Base-by-base conservation (phyloP, 495 filamentous ascomycete genomes). In the Talaromyces proteolyticus region DNA sequence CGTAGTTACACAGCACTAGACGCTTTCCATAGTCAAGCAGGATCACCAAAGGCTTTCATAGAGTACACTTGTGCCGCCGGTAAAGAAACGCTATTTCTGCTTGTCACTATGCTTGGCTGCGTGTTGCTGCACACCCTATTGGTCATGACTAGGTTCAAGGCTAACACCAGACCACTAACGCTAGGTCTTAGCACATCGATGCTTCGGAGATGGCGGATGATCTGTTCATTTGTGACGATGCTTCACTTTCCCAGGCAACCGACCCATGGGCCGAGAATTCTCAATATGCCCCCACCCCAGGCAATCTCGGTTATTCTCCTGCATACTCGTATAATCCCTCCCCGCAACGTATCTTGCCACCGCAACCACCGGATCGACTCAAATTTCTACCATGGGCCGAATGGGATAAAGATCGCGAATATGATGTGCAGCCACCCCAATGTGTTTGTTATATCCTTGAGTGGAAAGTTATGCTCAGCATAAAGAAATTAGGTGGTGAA, bases 291-390 rank as follows among this genome's bases (percentile, higher is more conserved):
- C 45, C 34, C 8, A 47, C 44, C 21, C 44, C 24, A 18, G 44
- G 44, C 23, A 47, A 47, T 22, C 34, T 26, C 5, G 12, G 47
- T 41, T 22, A 38, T 21, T 40, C 34, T 14, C 34, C 42, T 29
- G 29, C 14, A 44, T 53, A 37, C 43, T 53, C 20, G 17, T 42
- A 24, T 26, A 53, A 41, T 36, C 50, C 47, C 34, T 47, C 43
- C 44, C 42, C 50, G 50, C 42, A 53, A 38, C 50, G 18, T 39
- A 53, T 42, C 50, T 53, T 47, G 26, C 50, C 12, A 26, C 42
- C 11, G 44, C 16, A 24, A n/a, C 50, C 24, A 25, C 37, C 21
- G 23, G 44, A 42, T 41, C 19, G 29, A 26, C 51, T 53, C 37
- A 29, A 29, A 41, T 51, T 51, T 41, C 49, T 51, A 12, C 49